Evolutionary conservation across 768 basidiomycete genomes (phyloP).

Genomic region (Pleurotus djamor): DNA sequence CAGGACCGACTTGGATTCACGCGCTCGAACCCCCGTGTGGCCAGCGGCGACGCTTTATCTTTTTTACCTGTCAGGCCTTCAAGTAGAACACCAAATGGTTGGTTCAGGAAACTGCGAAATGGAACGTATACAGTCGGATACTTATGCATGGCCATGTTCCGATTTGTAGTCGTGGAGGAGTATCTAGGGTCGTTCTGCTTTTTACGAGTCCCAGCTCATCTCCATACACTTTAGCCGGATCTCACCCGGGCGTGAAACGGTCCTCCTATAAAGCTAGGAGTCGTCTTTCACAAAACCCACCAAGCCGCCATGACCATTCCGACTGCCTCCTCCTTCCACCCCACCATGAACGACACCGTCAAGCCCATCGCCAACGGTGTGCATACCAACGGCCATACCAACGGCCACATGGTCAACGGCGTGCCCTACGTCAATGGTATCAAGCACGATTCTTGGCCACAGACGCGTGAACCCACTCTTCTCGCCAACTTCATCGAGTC

Average conservation of each 20-base stretch:
- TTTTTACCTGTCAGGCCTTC: too few species aligned
- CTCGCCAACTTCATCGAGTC: conserved; percentile 41
- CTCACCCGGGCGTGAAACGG: conserved; percentile 7
- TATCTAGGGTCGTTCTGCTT: not conserved
- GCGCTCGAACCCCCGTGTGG: too few species aligned
- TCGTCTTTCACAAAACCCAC: not conserved
- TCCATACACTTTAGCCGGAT: not conserved
- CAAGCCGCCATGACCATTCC: conserved; percentile 1
- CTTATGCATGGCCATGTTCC: not conserved
- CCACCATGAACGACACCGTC: not conserved
- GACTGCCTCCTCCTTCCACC: not conserved
- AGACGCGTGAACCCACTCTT: not conserved
- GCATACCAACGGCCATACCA: not conserved
- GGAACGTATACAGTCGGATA: too few species aligned
- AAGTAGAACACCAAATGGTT: too few species aligned
- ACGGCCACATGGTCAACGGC: not conserved
- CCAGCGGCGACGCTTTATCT: too few species aligned
- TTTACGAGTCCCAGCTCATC: not conserved
- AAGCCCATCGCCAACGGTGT: conserved; percentile 2
- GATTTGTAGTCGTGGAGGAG: not conserved
- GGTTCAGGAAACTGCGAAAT: too few species aligned
- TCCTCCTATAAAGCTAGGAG: not conserved
- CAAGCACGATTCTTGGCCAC: not conserved
- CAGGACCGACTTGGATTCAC: too few species aligned
- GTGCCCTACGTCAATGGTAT: not conserved